Base-by-base conservation (phyloP, 2,329 filamentous ascomycete genomes). In the Pleoardoris graminearum region DNA sequence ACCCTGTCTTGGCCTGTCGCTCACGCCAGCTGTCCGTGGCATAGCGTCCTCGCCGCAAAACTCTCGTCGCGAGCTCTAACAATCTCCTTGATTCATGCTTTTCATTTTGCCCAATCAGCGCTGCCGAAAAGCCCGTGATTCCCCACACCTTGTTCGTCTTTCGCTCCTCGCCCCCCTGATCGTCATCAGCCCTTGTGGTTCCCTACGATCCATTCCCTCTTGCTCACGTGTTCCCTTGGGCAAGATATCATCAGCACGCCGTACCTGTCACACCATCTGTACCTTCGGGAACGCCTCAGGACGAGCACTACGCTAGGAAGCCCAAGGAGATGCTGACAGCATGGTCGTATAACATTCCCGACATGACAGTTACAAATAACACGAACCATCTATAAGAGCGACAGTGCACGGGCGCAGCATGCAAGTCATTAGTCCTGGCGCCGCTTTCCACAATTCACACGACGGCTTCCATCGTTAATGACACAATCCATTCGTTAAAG, bases 11-110 rank as follows among this genome's bases (percentile, higher is more conserved):
- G 42, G 46, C 45, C 53, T 52, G 45, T 30, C 53, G 38, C 51
- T 54, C 58, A 48, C 41, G n/a, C 39, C 39, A 39, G 39, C 52
- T 50, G 3, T n/a, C 32, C 21, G 22, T 1, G 44, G 62, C 43
- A 43, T 66, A 59, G 61, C 57, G 32, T 50, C 23, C 5, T 39
- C 42, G 57, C 58, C 57, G 55, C 56, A 70, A 70, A n/a, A 69
- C 63, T 58, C 64, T 63, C 62, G 54, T 55, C 52, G 51, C 58
- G 2, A 57, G 59, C 54, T 53, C 54, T 48, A 54, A 58, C 58
- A 33, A 73, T 72, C 62, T 71, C 67, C 66, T 59, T 61, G 69
- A 72, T 61, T 71, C 69, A 54, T 59, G 60, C 48, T 30, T 35
- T 21, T 32, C n/a, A 3, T 27, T 37, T 7, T 12, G 25, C 49